Base-by-base conservation (phyloP, 306 rosid species). In the Sophora flavescens region DNA sequence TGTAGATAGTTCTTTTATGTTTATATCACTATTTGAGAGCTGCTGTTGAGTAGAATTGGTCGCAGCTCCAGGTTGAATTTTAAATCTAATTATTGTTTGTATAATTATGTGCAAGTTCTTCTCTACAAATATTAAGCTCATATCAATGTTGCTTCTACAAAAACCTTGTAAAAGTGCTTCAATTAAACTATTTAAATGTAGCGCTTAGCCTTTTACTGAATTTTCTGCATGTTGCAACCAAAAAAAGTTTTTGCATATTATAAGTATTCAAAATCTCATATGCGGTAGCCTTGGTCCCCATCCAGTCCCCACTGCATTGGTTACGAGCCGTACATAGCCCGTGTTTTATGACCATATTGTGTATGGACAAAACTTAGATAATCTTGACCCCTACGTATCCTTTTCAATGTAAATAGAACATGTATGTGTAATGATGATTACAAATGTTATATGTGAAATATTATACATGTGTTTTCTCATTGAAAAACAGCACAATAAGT, bases 81-180 rank as follows among this genome's bases (percentile, higher is more conserved):
- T 22, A 22, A 22, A 22, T 22, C 22, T 22, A 22, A 22, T 22
- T 22, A 22, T 22, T 70, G 68, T 56, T 80, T 81, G 84, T 74
- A 73, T 80, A 83, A 83, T 83, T 60, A 84, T 78, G 58, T 83
- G 79, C 63, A 76, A 82, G 82, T 85, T 80, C 74, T 38, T 76
- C 32, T 87, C 86, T 87, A 88, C 85, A 86, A 85, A 88, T 77
- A 81, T 85, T 88, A 81, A 63, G 77, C 69, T 70, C 67, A 72
- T 83, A 52, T 84, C 11, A 56, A 47, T 81, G 85, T 56, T 73
- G 62, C 77, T 63, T 79, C 64, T 67, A 68, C 80, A 78, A 52
- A 58, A 73, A 81, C 59, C 12, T 58, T 83, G 84, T 86, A 79
- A 64, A 71, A 74, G 69, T 68, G 85, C 78, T 78, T 64, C 67